Base-by-base conservation (phyloP, 1,284 basidiomycete species). In the Waitea zeae region DNA sequence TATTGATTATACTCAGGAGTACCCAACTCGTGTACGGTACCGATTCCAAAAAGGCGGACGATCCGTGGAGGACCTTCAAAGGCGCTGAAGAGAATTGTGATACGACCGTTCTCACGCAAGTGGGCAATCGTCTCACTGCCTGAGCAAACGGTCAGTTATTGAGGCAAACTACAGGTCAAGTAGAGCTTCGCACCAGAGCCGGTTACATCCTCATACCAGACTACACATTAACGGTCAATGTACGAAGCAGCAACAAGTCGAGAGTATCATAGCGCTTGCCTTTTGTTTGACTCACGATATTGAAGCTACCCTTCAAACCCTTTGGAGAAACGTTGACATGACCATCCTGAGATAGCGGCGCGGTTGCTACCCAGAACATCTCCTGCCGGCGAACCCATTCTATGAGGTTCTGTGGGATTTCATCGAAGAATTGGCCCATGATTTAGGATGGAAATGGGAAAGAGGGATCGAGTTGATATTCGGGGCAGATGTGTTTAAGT, bases 291-390 rank as follows among this genome's bases (percentile, higher is more conserved):
- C 60, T 52, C 17, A 61, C 52, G 15, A 72, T 44, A 36, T 65
- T 59, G 41, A 74, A 67, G 7, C 59, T 62, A 6, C 61, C 59
- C 5, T 53, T 48, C 6, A 57, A 50, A 2, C 65, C 66, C 42
- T 73, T 72, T 2, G 67, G 67, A 0, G 66, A 70, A 9, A 74
- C 37, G 36, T 72, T 71, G 44, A 73, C 50, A 36, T 70, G 70
- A 2, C 65, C 70, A 2, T 54, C 50, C 3, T 40, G 44, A n/a
- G 46, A 52, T 2, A 72, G 52, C 7, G 70, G 69, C 2, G 70
- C 65, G 0, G 66, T 62, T 0, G 68, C 68, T 6, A 72, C 68
- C 51, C 59, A 72, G 49, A 72, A 72, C 39, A 68, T 47, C 17
- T 64, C 48, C 45, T 72, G 69, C 40, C 58, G 50, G 34, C 52